Conservation (phyloP, 768 basidiomycete genomes). For the Lactarius indigo region DNA sequence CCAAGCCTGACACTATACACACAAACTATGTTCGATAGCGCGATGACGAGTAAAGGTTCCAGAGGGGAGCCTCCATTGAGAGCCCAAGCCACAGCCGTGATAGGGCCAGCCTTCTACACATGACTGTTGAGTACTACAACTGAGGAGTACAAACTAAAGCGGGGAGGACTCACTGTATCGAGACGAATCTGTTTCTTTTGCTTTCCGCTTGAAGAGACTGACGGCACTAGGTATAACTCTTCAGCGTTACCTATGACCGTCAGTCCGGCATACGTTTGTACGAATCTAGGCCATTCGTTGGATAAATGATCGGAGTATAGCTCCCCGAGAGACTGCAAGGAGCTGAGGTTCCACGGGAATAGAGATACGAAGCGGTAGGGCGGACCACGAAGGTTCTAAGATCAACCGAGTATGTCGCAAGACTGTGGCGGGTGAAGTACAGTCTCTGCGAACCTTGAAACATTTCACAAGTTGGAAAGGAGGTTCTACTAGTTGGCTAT, state of each 20-base stretch:
- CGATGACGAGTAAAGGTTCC: slow-evolving; percentile 60
- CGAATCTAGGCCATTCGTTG: slow-evolving; percentile 12
- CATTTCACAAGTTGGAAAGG: slow-evolving; percentile 44
- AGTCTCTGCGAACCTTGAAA: slow-evolving; percentile 41
- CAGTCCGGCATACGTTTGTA: slow-evolving; percentile 3
- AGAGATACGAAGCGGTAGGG: slow-evolving; percentile 26
- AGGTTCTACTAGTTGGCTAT: slow-evolving; percentile 30
- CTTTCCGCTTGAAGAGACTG: slow-evolving; percentile 5
- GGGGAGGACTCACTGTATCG: slow-evolving; percentile 9
- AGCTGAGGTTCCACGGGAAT: slow-evolving; percentile 25
- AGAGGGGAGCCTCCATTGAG: slow-evolving; percentile 41
- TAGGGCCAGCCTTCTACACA: slow-evolving; percentile 23
- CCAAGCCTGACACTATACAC: slow-evolving; percentile 46
- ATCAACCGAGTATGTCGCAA: slow-evolving; percentile 33
- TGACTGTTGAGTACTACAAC: background rate
- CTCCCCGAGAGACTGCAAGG: slow-evolving; percentile 4
- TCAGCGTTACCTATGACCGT: slow-evolving; percentile 15
- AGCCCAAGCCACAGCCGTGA: slow-evolving; percentile 56
- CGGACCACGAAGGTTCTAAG: slow-evolving; percentile 48
- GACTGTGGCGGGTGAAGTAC: slow-evolving; percentile 1
- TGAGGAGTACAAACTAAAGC: background rate
- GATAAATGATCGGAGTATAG: background rate
- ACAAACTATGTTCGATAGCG: slow-evolving; percentile 52
- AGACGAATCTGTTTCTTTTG: slow-evolving; percentile 17
- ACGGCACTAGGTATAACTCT: slow-evolving; percentile 16